Evolutionary conservation across 768 basidiomycete genomes (phyloP), one percentile per base, ranked within the genome.

Genomic region (Glaciozyma martinii): DNA sequence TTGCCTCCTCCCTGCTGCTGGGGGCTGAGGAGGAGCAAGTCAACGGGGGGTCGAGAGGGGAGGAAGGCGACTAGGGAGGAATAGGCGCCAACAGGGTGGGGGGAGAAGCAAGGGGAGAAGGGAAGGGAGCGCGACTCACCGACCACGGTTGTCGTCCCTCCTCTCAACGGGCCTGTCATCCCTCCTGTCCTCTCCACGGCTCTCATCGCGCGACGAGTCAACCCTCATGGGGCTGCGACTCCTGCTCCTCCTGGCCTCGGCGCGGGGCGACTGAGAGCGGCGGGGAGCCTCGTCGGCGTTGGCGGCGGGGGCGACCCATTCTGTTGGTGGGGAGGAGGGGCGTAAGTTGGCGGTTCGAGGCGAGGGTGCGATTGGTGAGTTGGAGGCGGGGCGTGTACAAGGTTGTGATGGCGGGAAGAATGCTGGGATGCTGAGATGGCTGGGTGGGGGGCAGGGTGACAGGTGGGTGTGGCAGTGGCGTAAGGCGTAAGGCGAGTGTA

Each of bases 1-100:
- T 72, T 76, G 47, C 75, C 76, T 1, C 30, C 27, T 30, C 52
- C 52, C 30, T 33, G 27, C 50, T 52, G 50, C 27, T 52, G 50
- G 19, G 50, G 50, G 27, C 50, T 52, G 12, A 40, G 37, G 37
- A 40, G 3, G 47, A 13, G 18, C 21, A 19, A 6, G 47, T 23
- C 47, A 21, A 19, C 47, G 21, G 21, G 9, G 47, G 21, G 47
- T 27, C 16, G 19, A 47, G 16, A 47, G 46, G 18, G n/a, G 8
- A 7, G 53, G 9, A 10, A 33, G n/a, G n/a, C n/a, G n/a, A n/a
- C n/a, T n/a, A n/a, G n/a, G n/a, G n/a, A n/a, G n/a, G n/a, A n/a
- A n/a, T n/a, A n/a, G n/a, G n/a, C n/a, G n/a, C n/a, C n/a, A n/a
- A n/a, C n/a, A n/a, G n/a, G n/a, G n/a, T n/a, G n/a, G n/a, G n/a